Evolutionary conservation across 78 protist genomes (phyloP).

Genomic region (Dictyostelium brefeldianum): DNA sequence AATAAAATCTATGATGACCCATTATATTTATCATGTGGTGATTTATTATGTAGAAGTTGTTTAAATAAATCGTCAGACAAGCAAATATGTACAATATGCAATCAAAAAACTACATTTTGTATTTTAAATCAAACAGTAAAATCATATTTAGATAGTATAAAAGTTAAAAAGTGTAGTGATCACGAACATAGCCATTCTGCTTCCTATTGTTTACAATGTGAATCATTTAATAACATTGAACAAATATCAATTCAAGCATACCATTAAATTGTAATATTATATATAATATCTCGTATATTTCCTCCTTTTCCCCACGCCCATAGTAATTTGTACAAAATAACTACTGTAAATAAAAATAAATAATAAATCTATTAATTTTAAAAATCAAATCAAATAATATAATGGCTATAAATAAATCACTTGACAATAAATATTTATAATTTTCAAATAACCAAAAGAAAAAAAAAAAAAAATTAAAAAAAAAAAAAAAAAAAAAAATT

Average conservation of each 20-base stretch:
- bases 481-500: no score
- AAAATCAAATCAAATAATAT: no score
- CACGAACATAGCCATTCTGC: background rate
- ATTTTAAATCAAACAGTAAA: background rate
- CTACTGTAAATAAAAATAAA: background rate
- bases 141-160: background rate
- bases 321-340: background rate
- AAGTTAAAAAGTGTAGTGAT: background rate
- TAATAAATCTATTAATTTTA: no score
- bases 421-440: no score
- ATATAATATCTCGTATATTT: no score
- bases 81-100: background rate
- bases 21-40: conserved; percentile 3
- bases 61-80: background rate
- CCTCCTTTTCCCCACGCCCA: no score
- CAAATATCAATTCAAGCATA: conserved; percentile 7
- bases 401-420: no score
- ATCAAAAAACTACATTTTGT: background rate
- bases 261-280: background rate
- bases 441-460: no score
- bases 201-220: background rate
- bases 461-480: no score
- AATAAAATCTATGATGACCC: background rate
- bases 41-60: background rate
- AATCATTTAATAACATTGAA: conserved; percentile 1